These are phyloP conservation scores for Talaromyces nanjingensis DNA, from an alignment of 495 filamentous ascomycete species.

Conservation along the genomic window DNA sequence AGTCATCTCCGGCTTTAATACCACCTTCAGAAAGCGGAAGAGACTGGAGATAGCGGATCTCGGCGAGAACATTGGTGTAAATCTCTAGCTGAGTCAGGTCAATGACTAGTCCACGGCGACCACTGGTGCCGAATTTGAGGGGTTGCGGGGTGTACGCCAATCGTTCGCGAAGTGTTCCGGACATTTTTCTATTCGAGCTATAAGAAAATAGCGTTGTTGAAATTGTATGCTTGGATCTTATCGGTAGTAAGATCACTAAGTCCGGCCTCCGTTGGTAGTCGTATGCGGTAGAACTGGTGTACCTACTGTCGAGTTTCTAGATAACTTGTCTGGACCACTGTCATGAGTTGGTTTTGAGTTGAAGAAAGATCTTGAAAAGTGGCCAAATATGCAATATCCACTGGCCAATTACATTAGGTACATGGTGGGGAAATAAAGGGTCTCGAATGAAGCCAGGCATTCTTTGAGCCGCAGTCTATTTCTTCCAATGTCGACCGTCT, in stretches of 20 bases:
- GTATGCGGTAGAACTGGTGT: not conserved
- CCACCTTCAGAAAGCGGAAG: conserved; percentile 16
- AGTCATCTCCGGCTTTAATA: conserved; percentile 20
- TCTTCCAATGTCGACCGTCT: not conserved
- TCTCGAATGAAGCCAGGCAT: not conserved
- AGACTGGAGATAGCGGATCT: conserved; percentile 22
- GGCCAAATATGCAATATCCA: not conserved
- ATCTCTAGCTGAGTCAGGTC: conserved; percentile 24
- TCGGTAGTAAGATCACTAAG: not conserved
- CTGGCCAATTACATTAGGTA: not conserved
- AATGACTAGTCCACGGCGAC: conserved; percentile 17
- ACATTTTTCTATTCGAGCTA: not conserved
- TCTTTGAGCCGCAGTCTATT: not conserved
- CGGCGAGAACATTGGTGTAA: conserved; percentile 21
- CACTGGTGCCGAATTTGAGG: conserved; percentile 24
- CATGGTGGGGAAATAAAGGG: not conserved
- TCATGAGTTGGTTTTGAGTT: not conserved
- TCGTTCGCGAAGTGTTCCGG: not conserved
- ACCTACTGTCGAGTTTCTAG: not conserved
- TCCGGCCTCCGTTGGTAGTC: not conserved
- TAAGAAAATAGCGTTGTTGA: not conserved
- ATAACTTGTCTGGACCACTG: not conserved
- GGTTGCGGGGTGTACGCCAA: conserved; percentile 18
- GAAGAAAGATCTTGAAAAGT: not conserved
- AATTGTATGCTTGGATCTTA: not conserved